Evolutionary conservation across 352 stramenopile species (phyloP).

Genomic region (Globisporangium heterothallicum): DNA sequence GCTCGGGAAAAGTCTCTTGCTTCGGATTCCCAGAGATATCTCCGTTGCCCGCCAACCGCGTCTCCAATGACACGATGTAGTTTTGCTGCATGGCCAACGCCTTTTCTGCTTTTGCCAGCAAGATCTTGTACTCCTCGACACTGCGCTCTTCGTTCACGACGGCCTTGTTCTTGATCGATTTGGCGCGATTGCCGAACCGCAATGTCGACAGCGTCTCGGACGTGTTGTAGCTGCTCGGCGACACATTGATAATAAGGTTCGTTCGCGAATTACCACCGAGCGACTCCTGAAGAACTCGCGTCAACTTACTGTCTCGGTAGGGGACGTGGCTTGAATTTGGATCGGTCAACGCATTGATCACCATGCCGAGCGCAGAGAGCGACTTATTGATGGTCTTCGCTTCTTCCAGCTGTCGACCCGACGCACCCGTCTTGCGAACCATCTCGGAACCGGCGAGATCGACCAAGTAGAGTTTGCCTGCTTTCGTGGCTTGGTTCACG

Average conservation of each 20-base stretch:
- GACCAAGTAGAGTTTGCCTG: constrained; percentile 90
- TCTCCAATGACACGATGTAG: constrained; percentile 80
- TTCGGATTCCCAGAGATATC: background rate
- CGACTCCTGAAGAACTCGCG: constrained; percentile 90
- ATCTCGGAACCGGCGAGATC: constrained; percentile 94
- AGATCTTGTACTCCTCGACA: constrained; percentile 87
- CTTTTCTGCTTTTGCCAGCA: constrained; percentile 81
- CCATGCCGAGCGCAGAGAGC: constrained; percentile 89
- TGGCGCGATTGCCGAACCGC: constrained; percentile 89
- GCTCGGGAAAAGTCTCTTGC: background rate
- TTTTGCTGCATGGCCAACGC: constrained; percentile 73
- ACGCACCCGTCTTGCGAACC: constrained; percentile 90
- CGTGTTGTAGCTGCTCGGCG: constrained; percentile 86
- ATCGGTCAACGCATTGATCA: constrained; percentile 93
- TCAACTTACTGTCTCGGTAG: constrained; percentile 90
- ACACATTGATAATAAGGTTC: constrained; percentile 91
- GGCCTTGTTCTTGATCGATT: constrained; percentile 94
- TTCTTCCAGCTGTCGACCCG: constrained; percentile 90
- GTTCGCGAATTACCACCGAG: constrained; percentile 93
- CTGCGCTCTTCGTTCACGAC: constrained; percentile 90
- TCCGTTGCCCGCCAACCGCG: constrained; percentile 32
- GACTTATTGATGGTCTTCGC: constrained; percentile 97
- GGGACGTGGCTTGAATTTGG: constrained; percentile 72
- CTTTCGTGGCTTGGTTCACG: constrained; percentile 83
- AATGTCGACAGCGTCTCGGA: constrained; percentile 91